phyloP scores from a whole-genome alignment of 2,329 filamentous ascomycete species.

The Phaeosphaeria sp. region DNA sequence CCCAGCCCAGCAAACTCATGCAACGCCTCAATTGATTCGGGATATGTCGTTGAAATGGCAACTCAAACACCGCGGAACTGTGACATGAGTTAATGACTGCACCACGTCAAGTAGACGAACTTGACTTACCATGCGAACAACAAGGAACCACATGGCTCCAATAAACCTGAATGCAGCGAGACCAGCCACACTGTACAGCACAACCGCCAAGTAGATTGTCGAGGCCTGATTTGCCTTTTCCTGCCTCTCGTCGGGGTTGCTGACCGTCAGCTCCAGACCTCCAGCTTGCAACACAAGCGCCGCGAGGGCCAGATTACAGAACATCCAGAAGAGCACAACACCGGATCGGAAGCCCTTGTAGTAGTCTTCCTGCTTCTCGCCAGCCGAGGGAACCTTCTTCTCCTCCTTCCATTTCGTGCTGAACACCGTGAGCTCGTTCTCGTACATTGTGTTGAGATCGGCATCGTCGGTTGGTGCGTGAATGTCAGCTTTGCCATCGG shows the following conservation, averaged over 20 bases:
- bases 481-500: constrained; percentile 94
- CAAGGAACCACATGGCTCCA: constrained; percentile 89
- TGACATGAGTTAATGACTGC: constrained; percentile 31
- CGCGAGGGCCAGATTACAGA: constrained; percentile 87
- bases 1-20: constrained; percentile 5
- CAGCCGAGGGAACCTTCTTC: constrained; percentile 65
- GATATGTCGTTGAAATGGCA: not conserved
- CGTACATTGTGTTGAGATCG: constrained; percentile 94
- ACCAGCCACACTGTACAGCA: constrained; percentile 87
- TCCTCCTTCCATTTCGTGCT: constrained; percentile 75
- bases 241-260: constrained; percentile 48
- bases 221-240: constrained; percentile 63
- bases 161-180: constrained; percentile 86
- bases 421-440: constrained; percentile 80
- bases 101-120: not conserved
- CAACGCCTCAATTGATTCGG: constrained; percentile 9
- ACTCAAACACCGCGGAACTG: constrained; percentile 60
- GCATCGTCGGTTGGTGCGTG: constrained; percentile 85
- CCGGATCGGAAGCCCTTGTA: constrained; percentile 94
- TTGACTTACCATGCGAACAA: constrained; percentile 57
- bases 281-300: constrained; percentile 87
- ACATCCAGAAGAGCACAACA: constrained; percentile 95
- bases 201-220: constrained; percentile 83
- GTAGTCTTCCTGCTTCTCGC: constrained; percentile 94
- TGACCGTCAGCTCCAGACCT: constrained; percentile 68